Percentiles rank a stretch among this genome's conserved stretches.
Evolutionary conservation across 768 basidiomycete species (phyloP).

Genomic region (Kwoniella bestiolae): DNA sequence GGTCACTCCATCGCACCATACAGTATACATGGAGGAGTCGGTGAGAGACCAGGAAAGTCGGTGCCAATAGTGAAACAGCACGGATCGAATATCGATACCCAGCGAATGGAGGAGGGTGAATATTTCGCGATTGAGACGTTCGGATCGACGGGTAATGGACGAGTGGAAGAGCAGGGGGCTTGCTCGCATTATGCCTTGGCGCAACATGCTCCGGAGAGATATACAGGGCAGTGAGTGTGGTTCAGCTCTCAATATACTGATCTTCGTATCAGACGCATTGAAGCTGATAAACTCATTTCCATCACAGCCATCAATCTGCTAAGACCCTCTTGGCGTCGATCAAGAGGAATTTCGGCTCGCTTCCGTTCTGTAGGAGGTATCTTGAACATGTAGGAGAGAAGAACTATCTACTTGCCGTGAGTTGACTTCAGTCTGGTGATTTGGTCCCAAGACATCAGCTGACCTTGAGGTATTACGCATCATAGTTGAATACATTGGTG

Average conservation of each 20-base stretch:
- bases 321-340: constrained; percentile 85
- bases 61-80: constrained; percentile 81
- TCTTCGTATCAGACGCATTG: neutral
- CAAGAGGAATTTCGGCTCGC: constrained; percentile 87
- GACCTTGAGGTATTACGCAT: neutral
- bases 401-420: constrained; percentile 86
- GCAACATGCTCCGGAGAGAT: constrained; percentile 43
- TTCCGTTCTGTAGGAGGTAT: constrained; percentile 95
- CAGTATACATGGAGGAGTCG: constrained; percentile 75
- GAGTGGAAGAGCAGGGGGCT: constrained; percentile 84
- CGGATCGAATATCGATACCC: constrained; percentile 67
- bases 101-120: constrained; percentile 99
- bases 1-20: constrained; percentile 91
- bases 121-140: constrained; percentile 99
- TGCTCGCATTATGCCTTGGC: constrained; percentile 83
- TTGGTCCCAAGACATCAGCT: neutral
- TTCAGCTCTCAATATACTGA: neutral
- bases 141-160: constrained; percentile 91
- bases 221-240: constrained; percentile 66
- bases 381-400: constrained; percentile 89
- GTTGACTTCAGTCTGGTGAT: constrained; percentile 22
- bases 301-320: constrained; percentile 74
- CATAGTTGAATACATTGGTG: constrained; percentile 85
- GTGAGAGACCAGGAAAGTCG: constrained; percentile 68
- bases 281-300: constrained; percentile 12